phyloP scores from a whole-genome alignment of 768 basidiomycete genomes.

The Strobilomyces confusus region DNA sequence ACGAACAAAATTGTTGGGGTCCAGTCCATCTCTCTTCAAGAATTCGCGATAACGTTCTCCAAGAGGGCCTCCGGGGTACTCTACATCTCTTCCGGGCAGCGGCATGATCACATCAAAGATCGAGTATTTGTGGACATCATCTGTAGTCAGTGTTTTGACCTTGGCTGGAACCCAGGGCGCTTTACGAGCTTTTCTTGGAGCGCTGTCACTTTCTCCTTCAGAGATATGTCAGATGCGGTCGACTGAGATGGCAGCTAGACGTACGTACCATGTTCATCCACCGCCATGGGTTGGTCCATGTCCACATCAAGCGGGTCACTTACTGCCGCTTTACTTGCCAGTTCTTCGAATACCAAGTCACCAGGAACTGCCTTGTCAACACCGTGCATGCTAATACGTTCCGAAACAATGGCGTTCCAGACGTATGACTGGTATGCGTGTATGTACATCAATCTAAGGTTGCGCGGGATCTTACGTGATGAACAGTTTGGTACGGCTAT shows the following conservation, averaged over 20 bases:
- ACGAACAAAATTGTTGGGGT: constrained; percentile 83
- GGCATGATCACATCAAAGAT: constrained; percentile 98
- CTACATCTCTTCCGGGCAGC: constrained; percentile 92
- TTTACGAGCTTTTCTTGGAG: constrained; percentile 23
- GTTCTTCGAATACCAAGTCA: constrained; percentile 80
- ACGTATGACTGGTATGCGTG: constrained; percentile 99
- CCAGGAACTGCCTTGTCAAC: constrained; percentile 72
- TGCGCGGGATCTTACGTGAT: constrained; percentile 79
- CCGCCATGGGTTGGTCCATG: constrained; percentile 27
- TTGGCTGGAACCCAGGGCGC: constrained; percentile 59
- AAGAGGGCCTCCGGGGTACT: constrained; percentile 84
- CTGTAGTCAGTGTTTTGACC: constrained; percentile 74
- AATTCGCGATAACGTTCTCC: constrained; percentile 84
- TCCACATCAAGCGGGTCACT: constrained; percentile 31
- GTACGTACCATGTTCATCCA: constrained; percentile 33
- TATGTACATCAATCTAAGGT: constrained; percentile 94
- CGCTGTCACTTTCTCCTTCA: constrained; percentile 18
- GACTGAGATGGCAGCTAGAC: constrained; percentile 2
- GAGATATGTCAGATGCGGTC: constrained; percentile 7
- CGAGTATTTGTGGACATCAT: constrained; percentile 74
- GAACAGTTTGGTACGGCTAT: constrained; percentile 2
- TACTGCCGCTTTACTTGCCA: constrained; percentile 19
- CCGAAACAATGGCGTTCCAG: constrained; percentile 96
- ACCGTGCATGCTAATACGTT: constrained; percentile 80
- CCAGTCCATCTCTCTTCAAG: constrained; percentile 79